Conservation (phyloP, 2,329 filamentous ascomycete species). For the Fusarium compactum region DNA sequence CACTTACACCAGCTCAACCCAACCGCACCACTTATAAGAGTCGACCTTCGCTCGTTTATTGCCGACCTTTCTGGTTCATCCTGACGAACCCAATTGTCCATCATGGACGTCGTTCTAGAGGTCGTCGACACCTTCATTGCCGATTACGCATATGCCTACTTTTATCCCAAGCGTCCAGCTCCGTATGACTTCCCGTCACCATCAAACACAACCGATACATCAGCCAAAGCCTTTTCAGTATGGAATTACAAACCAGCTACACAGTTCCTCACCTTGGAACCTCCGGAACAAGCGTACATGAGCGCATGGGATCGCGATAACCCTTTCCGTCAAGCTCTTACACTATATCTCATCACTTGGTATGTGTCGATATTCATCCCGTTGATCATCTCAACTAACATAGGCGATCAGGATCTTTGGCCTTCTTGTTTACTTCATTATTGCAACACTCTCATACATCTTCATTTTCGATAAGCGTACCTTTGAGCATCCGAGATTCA, state of each 20-base stretch:
- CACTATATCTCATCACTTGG: slow-evolving; percentile 89
- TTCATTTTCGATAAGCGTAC: slow-evolving; percentile 94
- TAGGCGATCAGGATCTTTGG: slow-evolving; percentile 78
- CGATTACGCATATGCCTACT: slow-evolving; percentile 80
- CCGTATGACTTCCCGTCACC: slow-evolving; percentile 64
- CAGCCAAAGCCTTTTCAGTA: slow-evolving; percentile 66
- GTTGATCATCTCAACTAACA: slow-evolving; percentile 6
- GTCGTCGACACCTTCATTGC: slow-evolving; percentile 83
- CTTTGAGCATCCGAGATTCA: slow-evolving; percentile 90
- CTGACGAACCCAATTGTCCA: slow-evolving; percentile 43
- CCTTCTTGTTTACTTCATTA: slow-evolving; percentile 84
- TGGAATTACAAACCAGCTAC: slow-evolving; percentile 82
- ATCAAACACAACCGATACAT: slow-evolving; percentile 63
- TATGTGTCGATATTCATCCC: slow-evolving; percentile 57
- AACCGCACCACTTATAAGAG: neutral
- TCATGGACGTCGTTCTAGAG: slow-evolving; percentile 94
- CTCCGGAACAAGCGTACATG: slow-evolving; percentile 81
- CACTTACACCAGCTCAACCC: slow-evolving; percentile 24
- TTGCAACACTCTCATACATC: slow-evolving; percentile 84
- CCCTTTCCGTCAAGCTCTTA: slow-evolving; percentile 77
- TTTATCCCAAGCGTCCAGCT: slow-evolving; percentile 71
- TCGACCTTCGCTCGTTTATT: slow-evolving; percentile 4
- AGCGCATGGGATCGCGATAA: slow-evolving; percentile 84
- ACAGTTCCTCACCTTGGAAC: slow-evolving; percentile 74
- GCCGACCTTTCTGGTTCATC: neutral